Evolutionary conservation across 163 green algal genomes (phyloP).

Genomic region (Chlorella variabilis): DNA sequence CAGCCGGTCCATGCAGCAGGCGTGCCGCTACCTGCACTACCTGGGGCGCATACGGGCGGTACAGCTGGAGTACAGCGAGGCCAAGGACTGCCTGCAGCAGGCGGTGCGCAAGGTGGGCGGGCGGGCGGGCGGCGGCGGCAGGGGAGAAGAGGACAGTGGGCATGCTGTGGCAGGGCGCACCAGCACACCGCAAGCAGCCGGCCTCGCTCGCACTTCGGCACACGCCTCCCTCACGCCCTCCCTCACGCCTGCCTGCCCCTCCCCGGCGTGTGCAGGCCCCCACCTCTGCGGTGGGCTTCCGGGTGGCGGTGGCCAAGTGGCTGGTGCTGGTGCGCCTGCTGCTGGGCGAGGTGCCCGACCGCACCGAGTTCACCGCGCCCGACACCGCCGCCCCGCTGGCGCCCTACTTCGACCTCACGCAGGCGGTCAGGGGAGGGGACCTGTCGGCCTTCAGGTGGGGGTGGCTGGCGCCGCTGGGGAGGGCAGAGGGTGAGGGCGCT

Average conservation of each 20-base stretch:
- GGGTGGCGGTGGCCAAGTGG: constrained; percentile 90
- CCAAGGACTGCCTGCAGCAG: constrained; percentile 95
- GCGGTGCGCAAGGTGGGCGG: constrained; percentile 73
- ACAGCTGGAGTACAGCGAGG: constrained; percentile 97
- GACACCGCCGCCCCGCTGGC: constrained; percentile 75
- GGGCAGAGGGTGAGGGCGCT: not conserved
- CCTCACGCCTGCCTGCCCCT: not conserved
- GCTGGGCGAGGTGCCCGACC: constrained; percentile 95
- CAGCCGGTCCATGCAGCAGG: constrained; percentile 83
- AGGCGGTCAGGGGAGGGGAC: constrained; percentile 89
- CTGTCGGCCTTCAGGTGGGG: constrained; percentile 78
- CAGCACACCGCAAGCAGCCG: too few species aligned
- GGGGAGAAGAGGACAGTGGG: not conserved
- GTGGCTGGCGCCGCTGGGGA: constrained; percentile 31
- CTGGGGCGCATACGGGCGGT: constrained; percentile 93
- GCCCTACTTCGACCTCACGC: constrained; percentile 94
- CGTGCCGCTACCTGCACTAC: constrained; percentile 95
- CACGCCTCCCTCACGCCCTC: not conserved
- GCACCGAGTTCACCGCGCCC: constrained; percentile 76
- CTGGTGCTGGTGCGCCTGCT: constrained; percentile 89
- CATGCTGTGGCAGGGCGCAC: not conserved
- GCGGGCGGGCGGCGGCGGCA: not conserved
- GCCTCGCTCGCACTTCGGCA: too few species aligned
- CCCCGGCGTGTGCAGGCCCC: constrained; percentile 76
- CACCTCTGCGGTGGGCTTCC: constrained; percentile 84